These are phyloP conservation scores for Suhomyces guaymorum DNA, from an alignment of 1,139 yeast species.

Conservation along the genomic window DNA sequence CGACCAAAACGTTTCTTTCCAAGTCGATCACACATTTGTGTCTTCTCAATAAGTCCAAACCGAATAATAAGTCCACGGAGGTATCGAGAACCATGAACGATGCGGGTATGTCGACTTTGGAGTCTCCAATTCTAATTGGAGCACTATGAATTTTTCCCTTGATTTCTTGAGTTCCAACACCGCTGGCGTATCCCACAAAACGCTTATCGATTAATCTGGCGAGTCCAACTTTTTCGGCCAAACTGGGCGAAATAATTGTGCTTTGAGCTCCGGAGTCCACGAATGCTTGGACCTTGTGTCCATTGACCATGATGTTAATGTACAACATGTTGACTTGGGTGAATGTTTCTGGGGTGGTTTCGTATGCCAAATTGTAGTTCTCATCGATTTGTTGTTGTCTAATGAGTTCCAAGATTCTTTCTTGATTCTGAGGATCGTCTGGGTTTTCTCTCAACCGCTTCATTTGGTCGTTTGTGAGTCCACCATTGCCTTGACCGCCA, in stretches of 20 bases:
- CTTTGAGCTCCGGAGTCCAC: slow-evolving; percentile 96
- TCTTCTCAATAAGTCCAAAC: slow-evolving; percentile 81
- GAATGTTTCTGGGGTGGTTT: slow-evolving; percentile 87
- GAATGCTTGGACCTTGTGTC: slow-evolving; percentile 81
- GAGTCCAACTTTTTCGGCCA: slow-evolving; percentile 75
- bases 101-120: slow-evolving; percentile 60
- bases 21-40: slow-evolving; percentile 85
- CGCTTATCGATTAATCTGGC: slow-evolving; percentile 77
- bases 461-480: slow-evolving; percentile 48
- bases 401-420: slow-evolving; percentile 64
- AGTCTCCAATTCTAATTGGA: slow-evolving; percentile 73
- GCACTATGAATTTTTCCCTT: slow-evolving; percentile 88
- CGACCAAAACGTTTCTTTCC: slow-evolving; percentile 60
- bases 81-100: slow-evolving; percentile 81
- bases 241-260: slow-evolving; percentile 74
- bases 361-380: slow-evolving; percentile 76
- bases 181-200: slow-evolving; percentile 79
- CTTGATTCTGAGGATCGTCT: slow-evolving; percentile 72
- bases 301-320: slow-evolving; percentile 75
- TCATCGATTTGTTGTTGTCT: slow-evolving; percentile 76
- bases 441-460: slow-evolving; percentile 58
- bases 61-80: slow-evolving; percentile 65
- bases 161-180: slow-evolving; percentile 83
- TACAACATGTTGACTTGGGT: slow-evolving; percentile 82
- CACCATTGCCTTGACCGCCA: slow-evolving; percentile 4